These are phyloP conservation scores for Spathaspora gorwiae DNA, from an alignment of 805 yeast species.

Conservation along the genomic window DNA sequence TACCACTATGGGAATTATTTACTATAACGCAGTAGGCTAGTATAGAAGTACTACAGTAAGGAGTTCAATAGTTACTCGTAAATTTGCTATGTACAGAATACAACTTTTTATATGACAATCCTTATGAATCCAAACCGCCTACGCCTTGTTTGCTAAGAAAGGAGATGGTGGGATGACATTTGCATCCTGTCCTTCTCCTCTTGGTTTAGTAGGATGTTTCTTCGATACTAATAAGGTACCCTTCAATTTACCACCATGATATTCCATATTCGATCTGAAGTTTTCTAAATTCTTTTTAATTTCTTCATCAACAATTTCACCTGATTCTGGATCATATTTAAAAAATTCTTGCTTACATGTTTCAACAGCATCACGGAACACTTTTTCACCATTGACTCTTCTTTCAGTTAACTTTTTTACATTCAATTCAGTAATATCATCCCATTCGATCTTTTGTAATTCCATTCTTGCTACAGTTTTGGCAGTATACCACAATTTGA, in stretches of 20 bases:
- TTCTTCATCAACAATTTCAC: constrained; percentile 18
- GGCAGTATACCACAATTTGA: constrained; percentile 75
- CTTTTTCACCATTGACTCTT: constrained; percentile 47
- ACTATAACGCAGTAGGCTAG: no score
- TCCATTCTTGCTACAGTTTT: constrained; percentile 78
- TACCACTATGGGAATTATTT: no score
- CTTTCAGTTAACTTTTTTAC: constrained; percentile 45
- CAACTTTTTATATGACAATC: no score
- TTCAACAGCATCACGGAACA: constrained; percentile 62
- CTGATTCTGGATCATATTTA: constrained; percentile 27
- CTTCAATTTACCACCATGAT: constrained; percentile 20
- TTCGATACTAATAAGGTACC: constrained; percentile 26
- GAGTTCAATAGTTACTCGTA: no score
- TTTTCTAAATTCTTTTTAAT: constrained; percentile 27
- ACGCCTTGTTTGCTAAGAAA: constrained; percentile 14
- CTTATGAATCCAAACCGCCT: no score
- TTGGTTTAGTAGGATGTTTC: constrained; percentile 28
- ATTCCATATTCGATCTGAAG: constrained; percentile 25
- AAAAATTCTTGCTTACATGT: constrained; percentile 34
- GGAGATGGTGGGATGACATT: constrained; percentile 31
- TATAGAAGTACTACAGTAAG: no score
- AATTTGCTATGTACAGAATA: no score
- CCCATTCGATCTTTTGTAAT: constrained; percentile 51
- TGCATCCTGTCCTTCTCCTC: constrained; percentile 14
- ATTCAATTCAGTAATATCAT: constrained; percentile 50